Base-by-base conservation (phyloP, 2,329 filamentous ascomycete species). In the Fusarium azukiicola region DNA sequence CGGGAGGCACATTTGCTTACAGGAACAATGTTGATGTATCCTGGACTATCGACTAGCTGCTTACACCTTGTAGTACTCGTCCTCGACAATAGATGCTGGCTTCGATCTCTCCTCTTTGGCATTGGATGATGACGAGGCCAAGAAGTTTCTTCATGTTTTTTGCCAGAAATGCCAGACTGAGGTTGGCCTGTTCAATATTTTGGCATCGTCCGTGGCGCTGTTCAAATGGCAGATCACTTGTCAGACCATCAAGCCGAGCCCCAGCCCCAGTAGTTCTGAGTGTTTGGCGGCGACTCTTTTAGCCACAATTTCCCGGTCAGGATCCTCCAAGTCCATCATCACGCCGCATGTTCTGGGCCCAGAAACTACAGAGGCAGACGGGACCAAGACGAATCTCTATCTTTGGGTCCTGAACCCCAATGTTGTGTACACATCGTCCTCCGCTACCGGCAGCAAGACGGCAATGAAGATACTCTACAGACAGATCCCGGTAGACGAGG, bases 141-240 rank as follows among this genome's bases (percentile, higher is more conserved):
- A 77, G 32, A 84, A 86, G 67, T 85, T 85, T 49, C 85, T 91
- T 12, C 85, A 86, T 40, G 80, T 91, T 7, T 88, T 85, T 70
- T 94, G 92, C 84, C 83, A 83, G 16, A 81, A 83, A 14, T 94
- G 92, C 82, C 80, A 81, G 10, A 74, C 83, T 11, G 89, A 90
- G 61, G 79, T 93, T 14, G 92, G 92, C 17, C 86, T 91, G 49
- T 89, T 88, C 81, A 90, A 89, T 72, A 81, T 87, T n/a, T 83
- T 88, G 21, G 87, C 87, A 27, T 84, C 84, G 1, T 91, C 91
- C 2, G 85, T 91, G 49, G 90, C 89, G 1, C 81, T 94, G 42
- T 92, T 92, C 84, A 94, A 94, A 86, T 94, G 92, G 92, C 89
- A 90, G 76, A 84, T 93, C 49, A 82, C 83, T n/a, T 89, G 90